A percentile compares a stretch with the other conserved stretches of the same genome.
These are phyloP conservation scores for Chalaropsis ovoidea DNA, from an alignment of 2,329 filamentous ascomycete species.

Conservation along the genomic window DNA sequence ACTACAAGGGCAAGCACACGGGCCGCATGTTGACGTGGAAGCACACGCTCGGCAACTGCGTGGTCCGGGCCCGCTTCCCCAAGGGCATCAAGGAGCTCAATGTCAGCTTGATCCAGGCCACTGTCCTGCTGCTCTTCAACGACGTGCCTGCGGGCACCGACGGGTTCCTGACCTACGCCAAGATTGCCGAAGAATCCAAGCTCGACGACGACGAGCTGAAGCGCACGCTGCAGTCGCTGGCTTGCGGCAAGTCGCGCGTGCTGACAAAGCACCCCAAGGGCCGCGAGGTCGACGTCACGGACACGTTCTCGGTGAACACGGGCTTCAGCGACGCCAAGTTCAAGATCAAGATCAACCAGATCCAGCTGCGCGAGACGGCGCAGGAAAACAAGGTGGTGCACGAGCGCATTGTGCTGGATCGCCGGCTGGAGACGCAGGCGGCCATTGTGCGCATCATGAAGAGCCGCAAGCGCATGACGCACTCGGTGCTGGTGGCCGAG, in stretches of 20 bases:
- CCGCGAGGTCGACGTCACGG: slow-evolving; percentile 64
- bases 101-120: slow-evolving; percentile 84
- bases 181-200: slow-evolving; percentile 64
- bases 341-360: slow-evolving; percentile 96
- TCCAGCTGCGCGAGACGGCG: slow-evolving; percentile 62
- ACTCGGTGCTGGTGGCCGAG: slow-evolving; percentile 79
- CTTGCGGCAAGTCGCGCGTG: slow-evolving; percentile 79
- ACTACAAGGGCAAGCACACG: slow-evolving; percentile 83
- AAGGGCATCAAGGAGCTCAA: slow-evolving; percentile 78
- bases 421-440: slow-evolving; percentile 93
- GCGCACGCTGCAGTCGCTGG: slow-evolving; percentile 87
- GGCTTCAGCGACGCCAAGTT: slow-evolving; percentile 70
- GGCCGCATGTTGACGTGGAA: slow-evolving; percentile 85
- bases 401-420: slow-evolving; percentile 75
- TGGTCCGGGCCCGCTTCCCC: slow-evolving; percentile 69
- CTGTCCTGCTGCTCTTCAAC: slow-evolving; percentile 87
- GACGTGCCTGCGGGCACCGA: slow-evolving; percentile 43
- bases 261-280: slow-evolving; percentile 77
- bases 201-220: slow-evolving; percentile 69
- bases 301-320: slow-evolving; percentile 76
- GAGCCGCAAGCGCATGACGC: slow-evolving; percentile 74
- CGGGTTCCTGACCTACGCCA: slow-evolving; percentile 56
- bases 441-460: slow-evolving; percentile 98
- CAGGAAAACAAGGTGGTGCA: slow-evolving; percentile 93
- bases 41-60: slow-evolving; percentile 82